phyloP scores from a whole-genome alignment of 148 eudicot species.

The Spergularia marina region DNA sequence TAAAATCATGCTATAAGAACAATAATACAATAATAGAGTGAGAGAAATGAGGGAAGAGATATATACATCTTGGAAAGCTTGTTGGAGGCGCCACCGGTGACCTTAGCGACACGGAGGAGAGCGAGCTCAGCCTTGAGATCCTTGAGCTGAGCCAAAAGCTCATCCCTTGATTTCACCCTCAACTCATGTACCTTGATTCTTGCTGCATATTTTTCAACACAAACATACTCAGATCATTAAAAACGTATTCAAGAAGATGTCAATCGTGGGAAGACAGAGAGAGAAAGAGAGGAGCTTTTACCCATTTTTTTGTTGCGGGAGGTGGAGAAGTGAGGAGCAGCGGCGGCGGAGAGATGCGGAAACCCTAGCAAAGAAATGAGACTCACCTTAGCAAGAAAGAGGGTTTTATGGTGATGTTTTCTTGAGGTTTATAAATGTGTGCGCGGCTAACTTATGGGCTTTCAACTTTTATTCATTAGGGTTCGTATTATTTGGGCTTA shows the following conservation, averaged over 20 bases:
- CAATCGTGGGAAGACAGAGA: neutral
- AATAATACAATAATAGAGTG: neutral
- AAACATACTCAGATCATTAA: neutral
- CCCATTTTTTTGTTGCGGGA: too few species aligned
- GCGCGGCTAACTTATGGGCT: too few species aligned
- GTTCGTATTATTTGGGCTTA: too few species aligned
- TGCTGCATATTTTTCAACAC: constrained; percentile 11
- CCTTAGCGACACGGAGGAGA: constrained; percentile 68
- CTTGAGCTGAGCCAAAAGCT: constrained; percentile 46
- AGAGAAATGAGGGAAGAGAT: neutral
- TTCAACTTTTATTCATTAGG: too few species aligned
- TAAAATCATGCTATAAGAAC: neutral
- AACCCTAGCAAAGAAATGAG: constrained; percentile 5
- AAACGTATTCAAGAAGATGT: neutral
- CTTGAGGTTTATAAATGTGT: neutral
- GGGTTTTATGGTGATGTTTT: neutral
- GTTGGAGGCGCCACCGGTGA: constrained; percentile 74
- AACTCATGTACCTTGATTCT: constrained; percentile 33
- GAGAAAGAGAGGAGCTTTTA: too few species aligned
- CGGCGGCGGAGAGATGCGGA: neutral
- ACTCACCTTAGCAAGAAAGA: neutral
- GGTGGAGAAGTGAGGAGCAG: too few species aligned
- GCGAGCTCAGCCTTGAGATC: constrained; percentile 65
- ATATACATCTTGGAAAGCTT: constrained; percentile 66
- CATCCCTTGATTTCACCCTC: constrained; percentile 34